These are phyloP conservation scores for Solanum rostratum DNA, from an alignment of 257 asterid species.

Conservation along the genomic window DNA sequence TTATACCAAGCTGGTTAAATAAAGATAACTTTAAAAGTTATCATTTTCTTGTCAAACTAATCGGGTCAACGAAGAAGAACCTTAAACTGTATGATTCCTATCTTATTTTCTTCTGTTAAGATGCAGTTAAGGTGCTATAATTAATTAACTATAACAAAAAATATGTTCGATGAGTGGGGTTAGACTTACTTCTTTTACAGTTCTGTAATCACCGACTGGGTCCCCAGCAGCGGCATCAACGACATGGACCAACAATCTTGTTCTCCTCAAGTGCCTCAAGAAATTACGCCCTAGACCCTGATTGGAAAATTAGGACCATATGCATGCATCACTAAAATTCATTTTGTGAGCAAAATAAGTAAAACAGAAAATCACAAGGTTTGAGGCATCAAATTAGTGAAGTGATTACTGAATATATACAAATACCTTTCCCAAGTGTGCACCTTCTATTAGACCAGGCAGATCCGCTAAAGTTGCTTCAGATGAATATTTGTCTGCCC, in stretches of 20 bases:
- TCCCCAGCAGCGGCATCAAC: conserved; percentile 76
- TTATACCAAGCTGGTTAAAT: not conserved
- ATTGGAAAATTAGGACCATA: not conserved
- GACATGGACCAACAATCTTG: conserved; percentile 85
- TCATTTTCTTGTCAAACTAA: not conserved
- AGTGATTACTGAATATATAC: not conserved
- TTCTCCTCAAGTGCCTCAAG: conserved; percentile 96
- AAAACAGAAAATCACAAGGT: not conserved
- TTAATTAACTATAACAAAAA: not conserved
- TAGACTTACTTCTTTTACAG: conserved; percentile 71
- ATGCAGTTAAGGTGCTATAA: not conserved
- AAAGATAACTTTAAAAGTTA: not conserved
- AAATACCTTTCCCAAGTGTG: conserved; percentile 93
- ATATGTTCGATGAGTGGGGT: not conserved
- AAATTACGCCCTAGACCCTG: conserved; percentile 98
- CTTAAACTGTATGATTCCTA: not conserved
- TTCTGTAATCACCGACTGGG: conserved; percentile 82
- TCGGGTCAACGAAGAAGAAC: not conserved
- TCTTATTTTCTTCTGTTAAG: not conserved
- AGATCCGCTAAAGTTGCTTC: conserved; percentile 94
- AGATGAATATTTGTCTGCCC: conserved; percentile 70
- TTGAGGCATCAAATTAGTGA: not conserved
- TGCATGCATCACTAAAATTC: not conserved
- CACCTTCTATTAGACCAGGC: conserved; percentile 99
- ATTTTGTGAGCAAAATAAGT: not conserved